Evolutionary conservation across 495 filamentous ascomycete genomes (phyloP).

Genomic region (Melanomma pulvis-pyrius): DNA sequence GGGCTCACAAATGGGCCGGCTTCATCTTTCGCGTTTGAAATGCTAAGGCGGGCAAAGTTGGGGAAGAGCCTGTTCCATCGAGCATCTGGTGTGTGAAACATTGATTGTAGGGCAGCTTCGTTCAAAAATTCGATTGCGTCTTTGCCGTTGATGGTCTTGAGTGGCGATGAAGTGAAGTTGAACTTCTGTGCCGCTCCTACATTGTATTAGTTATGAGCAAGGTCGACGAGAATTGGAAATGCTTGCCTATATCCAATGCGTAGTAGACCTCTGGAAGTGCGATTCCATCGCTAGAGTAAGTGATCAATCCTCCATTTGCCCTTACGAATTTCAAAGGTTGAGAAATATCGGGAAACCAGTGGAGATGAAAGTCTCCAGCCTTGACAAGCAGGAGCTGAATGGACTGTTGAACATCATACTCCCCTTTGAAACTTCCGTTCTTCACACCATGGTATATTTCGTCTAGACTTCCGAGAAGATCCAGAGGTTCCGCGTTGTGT

Average conservation of each 20-base stretch:
- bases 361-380: background rate
- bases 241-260: constrained; percentile 1
- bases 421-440: constrained; percentile 48
- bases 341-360: constrained; percentile 35
- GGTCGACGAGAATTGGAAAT: background rate
- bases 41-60: constrained; percentile 35
- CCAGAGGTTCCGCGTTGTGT: constrained; percentile 50
- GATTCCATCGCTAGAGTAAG: constrained; percentile 17
- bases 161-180: constrained; percentile 14
- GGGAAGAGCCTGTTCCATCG: constrained; percentile 53
- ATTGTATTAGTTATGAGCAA: too few relatives aligned
- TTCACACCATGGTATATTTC: constrained; percentile 43
- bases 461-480: constrained; percentile 48
- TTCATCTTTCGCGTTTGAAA: background rate
- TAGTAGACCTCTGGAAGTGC: constrained; percentile 24
- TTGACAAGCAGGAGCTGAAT: constrained; percentile 1
- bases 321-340: constrained; percentile 3
- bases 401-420: constrained; percentile 49
- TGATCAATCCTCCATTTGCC: background rate
- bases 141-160: constrained; percentile 45
- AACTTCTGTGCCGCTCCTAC: too few relatives aligned
- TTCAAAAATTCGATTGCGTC: constrained; percentile 43
- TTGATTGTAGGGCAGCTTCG: constrained; percentile 35
- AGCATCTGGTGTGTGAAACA: constrained; percentile 48
- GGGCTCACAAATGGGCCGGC: background rate